Evolutionary conservation across 176 grass and related monocot species (phyloP), one percentile per base, ranked within the genome.

Genomic region (Bolboschoenus planiculmis): DNA sequence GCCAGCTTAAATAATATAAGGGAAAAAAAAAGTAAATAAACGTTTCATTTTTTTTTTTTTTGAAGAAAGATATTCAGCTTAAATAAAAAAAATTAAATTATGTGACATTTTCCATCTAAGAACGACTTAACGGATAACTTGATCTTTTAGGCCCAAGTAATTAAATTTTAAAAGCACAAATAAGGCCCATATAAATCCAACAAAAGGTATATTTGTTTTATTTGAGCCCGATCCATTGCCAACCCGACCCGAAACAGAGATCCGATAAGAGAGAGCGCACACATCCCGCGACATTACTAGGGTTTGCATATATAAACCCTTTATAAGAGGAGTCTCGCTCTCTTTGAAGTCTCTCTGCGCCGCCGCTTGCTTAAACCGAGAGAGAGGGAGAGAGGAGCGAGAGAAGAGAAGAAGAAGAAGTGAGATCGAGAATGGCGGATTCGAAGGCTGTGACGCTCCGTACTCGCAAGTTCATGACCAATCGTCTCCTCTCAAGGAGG

Each of bases 391-490:
- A 40, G 64, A 43, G 20, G 50, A 30, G 58, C 50, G 78, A 75
- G 24, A 77, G 33, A 36, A 10, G n/a, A 53, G 50, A 53, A 26
- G 58, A 29, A n/a, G 13, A 1, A 47, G 35, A 36, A 62, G 40
- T 50, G 26, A 56, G 62, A 72, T 53, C 77, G 24, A 83, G 53
- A 55, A 97, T 98, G 95, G 86, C 90, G 82, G 95, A 98, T 73
- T 24, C 92, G 31, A 98, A 84, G 89, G 54, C 83, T 81, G 90
- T 98, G 54, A 98, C 92, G 3, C 90, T 98, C 78, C 88, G 95
- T 51, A 98, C 95, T 1, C 88, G 92, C 85, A 98, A 98, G 87
- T 98, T 98, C 87, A 98, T 98, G 95, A 95, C 95, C 7, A 98
- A 98, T 86, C 90, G 95, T 51, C 92, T 98, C 81, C 95, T 95